Conservation (phyloP, 2,329 filamentous ascomycete genomes). For the Ophiostoma perfectum region DNA sequence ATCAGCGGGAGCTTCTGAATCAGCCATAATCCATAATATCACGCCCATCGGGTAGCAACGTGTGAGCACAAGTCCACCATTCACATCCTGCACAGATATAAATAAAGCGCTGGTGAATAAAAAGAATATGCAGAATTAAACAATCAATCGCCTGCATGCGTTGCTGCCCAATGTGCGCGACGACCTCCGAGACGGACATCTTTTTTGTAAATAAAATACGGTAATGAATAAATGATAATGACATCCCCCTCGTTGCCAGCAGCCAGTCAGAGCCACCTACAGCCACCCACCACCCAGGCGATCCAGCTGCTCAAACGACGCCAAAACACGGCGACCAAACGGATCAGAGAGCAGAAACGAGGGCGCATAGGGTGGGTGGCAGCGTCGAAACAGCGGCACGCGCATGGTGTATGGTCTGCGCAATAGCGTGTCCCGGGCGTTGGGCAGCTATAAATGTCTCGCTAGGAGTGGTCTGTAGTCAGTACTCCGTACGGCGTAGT, state of each 20-base stretch:
- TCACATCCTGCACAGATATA: neutral
- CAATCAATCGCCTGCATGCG: neutral
- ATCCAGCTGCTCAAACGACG: neutral
- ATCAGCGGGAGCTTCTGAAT: too few relatives aligned
- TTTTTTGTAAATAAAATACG: too few relatives aligned
- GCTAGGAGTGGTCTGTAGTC: neutral
- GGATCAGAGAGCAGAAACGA: neutral
- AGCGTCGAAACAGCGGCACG: neutral
- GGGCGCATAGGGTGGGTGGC: neutral
- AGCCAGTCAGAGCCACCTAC: neutral
- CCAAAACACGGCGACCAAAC: neutral
- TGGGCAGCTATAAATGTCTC: neutral
- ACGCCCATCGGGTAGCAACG: neutral
- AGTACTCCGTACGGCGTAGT: too few relatives aligned
- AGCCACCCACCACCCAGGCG: neutral
- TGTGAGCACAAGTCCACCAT: neutral
- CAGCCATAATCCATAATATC: too few relatives aligned
- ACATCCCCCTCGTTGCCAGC: too few relatives aligned
- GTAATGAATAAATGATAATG: too few relatives aligned
- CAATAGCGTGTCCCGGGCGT: neutral
- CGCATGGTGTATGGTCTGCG: neutral
- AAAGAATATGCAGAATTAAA: neutral
- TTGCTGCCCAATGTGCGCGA: constrained; percentile 10
- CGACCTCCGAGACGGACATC: constrained; percentile 1
- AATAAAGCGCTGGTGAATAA: neutral